These are phyloP conservation scores for Gomphus sp. DNA, from an alignment of 1,284 basidiomycete species.

Conservation along the genomic window DNA sequence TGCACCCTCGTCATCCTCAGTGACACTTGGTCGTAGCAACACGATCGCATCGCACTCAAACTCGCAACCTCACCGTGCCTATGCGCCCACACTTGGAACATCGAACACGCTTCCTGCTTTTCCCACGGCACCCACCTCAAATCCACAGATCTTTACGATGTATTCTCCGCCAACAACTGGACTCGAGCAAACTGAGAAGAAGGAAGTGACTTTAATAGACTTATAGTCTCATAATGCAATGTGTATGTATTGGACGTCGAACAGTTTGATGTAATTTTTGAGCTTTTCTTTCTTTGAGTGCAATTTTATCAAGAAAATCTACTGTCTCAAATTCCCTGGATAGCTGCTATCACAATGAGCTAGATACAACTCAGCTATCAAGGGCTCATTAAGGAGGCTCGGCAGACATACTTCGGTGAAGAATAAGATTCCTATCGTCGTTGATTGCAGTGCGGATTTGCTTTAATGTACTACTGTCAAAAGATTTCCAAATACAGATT, in stretches of 20 bases:
- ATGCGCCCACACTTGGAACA: slow-evolving; percentile 20
- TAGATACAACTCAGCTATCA: too few species aligned
- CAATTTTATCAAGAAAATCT: too few species aligned
- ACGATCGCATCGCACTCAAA: slow-evolving; percentile 25
- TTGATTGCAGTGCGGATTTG: too few species aligned
- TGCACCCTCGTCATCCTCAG: slow-evolving; percentile 14
- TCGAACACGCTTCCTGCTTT: slow-evolving; percentile 44
- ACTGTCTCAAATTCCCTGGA: too few species aligned
- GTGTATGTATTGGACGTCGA: neutral
- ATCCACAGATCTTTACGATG: slow-evolving; percentile 45
- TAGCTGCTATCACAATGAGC: too few species aligned
- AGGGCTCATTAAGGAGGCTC: too few species aligned
- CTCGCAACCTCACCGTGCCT: slow-evolving; percentile 23
- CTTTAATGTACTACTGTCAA: too few species aligned
- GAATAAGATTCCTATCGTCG: too few species aligned
- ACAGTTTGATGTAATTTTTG: neutral
- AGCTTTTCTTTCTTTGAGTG: too few species aligned
- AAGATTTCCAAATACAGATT: too few species aligned
- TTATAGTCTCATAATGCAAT: slow-evolving; percentile 25
- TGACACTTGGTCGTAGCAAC: slow-evolving; percentile 30
- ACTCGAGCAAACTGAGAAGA: slow-evolving; percentile 56
- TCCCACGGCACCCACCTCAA: slow-evolving; percentile 58
- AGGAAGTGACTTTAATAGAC: slow-evolving; percentile 81
- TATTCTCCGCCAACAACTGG: slow-evolving; percentile 40
- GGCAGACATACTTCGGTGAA: too few species aligned